A percentile compares a stretch with the other conserved stretches of the same genome.
These are phyloP conservation scores for Cymbopogon citratus DNA, from an alignment of 176 grass and related monocot species.

Conservation along the genomic window DNA sequence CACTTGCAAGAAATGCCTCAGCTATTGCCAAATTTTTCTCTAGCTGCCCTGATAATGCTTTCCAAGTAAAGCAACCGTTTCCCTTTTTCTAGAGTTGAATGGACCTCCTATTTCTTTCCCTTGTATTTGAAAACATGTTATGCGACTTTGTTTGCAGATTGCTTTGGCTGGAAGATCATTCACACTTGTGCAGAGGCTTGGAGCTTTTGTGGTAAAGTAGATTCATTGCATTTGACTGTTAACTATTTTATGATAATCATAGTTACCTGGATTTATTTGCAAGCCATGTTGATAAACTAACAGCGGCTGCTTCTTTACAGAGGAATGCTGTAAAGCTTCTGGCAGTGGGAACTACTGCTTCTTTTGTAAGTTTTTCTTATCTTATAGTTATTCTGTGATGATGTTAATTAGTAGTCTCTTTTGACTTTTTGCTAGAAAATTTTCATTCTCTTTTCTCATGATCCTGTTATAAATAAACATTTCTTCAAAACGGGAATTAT, in stretches of 20 bases:
- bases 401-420: not conserved
- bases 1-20: conserved; percentile 59
- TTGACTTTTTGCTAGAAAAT: not conserved
- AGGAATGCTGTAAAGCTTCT: conserved; percentile 85
- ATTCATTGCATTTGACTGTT: not conserved
- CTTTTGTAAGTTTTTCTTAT: conserved; percentile 46
- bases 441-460: not conserved
- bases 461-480: not conserved
- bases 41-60: conserved; percentile 89
- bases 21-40: conserved; percentile 69
- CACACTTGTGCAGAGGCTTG: conserved; percentile 79
- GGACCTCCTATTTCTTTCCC: not conserved
- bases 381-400: not conserved
- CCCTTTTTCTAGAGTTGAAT: not conserved
- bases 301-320: conserved; percentile 32
- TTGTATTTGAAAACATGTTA: not conserved
- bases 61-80: conserved; percentile 56
- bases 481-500: not conserved
- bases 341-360: conserved; percentile 70
- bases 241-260: not conserved
- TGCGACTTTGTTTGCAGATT: conserved; percentile 44
- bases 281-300: conserved; percentile 11
- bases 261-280: not conserved
- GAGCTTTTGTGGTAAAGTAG: conserved; percentile 78
- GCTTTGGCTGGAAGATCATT: conserved; percentile 75